Conservation (phyloP, 2,329 filamentous ascomycete species). For the Fusarium solani-melongenae region DNA sequence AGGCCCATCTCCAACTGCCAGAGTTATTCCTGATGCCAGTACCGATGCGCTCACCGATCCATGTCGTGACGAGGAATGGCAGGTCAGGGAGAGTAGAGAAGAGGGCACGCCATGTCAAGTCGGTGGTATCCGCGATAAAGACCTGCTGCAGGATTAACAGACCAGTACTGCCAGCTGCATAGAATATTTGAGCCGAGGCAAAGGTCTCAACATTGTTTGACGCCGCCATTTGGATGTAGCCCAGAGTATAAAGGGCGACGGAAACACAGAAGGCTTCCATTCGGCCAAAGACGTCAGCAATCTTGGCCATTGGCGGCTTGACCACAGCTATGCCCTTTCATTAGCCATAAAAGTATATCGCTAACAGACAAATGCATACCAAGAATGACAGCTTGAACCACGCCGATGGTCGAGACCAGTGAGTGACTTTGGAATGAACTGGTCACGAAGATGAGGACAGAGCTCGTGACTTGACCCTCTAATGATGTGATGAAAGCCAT, state of each 20-base stretch:
- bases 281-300: constrained; percentile 71
- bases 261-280: constrained; percentile 67
- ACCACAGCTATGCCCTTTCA: constrained; percentile 12
- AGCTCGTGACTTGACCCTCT: constrained; percentile 33
- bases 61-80: constrained; percentile 71
- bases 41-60: constrained; percentile 59
- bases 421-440: constrained; percentile 57
- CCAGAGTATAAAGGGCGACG: constrained; percentile 64
- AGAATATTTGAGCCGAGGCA: constrained; percentile 68
- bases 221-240: constrained; percentile 67
- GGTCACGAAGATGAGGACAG: constrained; percentile 40
- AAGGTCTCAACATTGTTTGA: constrained; percentile 65
- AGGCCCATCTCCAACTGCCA: constrained; percentile 70
- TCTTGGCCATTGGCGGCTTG: constrained; percentile 61
- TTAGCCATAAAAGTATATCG: not conserved
- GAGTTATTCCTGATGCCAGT: constrained; percentile 52
- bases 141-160: constrained; percentile 71
- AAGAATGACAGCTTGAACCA: constrained; percentile 53
- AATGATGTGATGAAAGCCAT: constrained; percentile 39
- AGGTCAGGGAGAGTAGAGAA: constrained; percentile 68
- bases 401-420: constrained; percentile 56
- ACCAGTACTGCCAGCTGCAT: constrained; percentile 68
- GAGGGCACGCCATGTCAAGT: constrained; percentile 68
- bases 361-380: not conserved
- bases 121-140: constrained; percentile 72